These are phyloP conservation scores for Euryodendron excelsum DNA, from an alignment of 148 eudicot genomes.

Conservation along the genomic window DNA sequence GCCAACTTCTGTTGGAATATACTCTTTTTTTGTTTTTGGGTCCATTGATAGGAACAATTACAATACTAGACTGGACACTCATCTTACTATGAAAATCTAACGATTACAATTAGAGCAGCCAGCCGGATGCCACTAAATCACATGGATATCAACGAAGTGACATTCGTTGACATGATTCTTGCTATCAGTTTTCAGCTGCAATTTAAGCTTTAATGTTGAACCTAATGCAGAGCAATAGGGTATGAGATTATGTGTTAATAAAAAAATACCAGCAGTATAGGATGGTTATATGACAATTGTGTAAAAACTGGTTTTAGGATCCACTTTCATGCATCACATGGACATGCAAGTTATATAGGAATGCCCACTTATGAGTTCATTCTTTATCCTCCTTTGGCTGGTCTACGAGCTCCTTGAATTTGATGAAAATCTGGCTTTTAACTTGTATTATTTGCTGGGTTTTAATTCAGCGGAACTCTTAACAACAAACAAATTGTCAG, in stretches of 20 bases:
- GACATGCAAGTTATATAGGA: neutral
- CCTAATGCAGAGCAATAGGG: neutral
- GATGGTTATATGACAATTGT: neutral
- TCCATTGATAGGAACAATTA: too few relatives aligned
- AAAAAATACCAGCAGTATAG: neutral
- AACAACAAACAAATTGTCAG: constrained; percentile 93
- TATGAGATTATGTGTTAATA: neutral
- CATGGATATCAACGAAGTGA: too few relatives aligned
- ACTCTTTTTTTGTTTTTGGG: too few relatives aligned
- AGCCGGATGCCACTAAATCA: too few relatives aligned
- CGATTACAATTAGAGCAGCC: too few relatives aligned
- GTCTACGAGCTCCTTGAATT: neutral
- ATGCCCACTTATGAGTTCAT: neutral
- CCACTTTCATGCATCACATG: neutral
- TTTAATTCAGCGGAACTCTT: constrained; percentile 83
- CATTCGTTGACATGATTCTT: too few relatives aligned
- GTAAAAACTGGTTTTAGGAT: neutral
- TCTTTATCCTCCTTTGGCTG: neutral
- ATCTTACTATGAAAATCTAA: too few relatives aligned
- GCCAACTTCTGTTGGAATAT: too few relatives aligned
- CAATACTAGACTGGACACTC: too few relatives aligned
- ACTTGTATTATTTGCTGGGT: constrained; percentile 30
- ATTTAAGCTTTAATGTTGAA: neutral
- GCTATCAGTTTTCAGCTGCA: neutral
- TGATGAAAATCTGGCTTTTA: constrained; percentile 6